A percentile compares a stretch with the other conserved stretches of the same genome.
These are phyloP conservation scores for Psidium friedrichsthalianum DNA, from an alignment of 345 rosid species.

Conservation along the genomic window DNA sequence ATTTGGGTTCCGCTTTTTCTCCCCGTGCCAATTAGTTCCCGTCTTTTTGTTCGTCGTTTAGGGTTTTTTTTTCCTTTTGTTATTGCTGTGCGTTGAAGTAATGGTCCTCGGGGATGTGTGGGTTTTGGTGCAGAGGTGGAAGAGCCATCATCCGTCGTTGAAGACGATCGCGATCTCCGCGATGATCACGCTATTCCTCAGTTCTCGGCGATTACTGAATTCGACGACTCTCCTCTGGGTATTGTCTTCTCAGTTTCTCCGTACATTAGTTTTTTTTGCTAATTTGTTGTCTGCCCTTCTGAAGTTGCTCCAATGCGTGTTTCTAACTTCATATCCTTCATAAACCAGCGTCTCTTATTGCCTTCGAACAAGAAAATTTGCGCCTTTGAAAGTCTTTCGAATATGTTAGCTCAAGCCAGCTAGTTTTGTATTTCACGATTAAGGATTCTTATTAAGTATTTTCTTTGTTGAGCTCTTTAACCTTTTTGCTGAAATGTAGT, in stretches of 20 bases:
- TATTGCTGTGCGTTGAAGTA: background rate
- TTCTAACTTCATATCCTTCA: background rate
- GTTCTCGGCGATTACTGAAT: conserved; percentile 38
- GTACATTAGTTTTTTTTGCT: background rate
- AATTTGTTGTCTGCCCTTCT: background rate
- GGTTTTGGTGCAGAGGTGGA: conserved; percentile 8
- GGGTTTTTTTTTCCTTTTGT: background rate
- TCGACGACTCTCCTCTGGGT: conserved; percentile 42
- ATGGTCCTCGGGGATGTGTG: background rate
- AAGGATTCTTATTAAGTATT: background rate
- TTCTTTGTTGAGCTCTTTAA: background rate
- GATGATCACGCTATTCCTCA: conserved; percentile 10
- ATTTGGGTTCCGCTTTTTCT: conserved; percentile 11
- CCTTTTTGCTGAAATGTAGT: background rate
- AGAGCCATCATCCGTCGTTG: conserved; percentile 9
- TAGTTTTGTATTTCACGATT: background rate
- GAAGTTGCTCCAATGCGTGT: background rate
- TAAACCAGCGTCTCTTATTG: background rate
- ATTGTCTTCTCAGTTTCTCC: background rate
- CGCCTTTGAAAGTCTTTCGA: background rate
- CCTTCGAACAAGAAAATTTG: background rate
- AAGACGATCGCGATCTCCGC: conserved; percentile 12
- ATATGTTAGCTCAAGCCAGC: background rate
- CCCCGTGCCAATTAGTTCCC: background rate
- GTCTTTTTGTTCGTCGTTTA: background rate